Evolutionary conservation across 306 rosid genomes (phyloP).

Genomic region (Arachis hypogaea): DNA sequence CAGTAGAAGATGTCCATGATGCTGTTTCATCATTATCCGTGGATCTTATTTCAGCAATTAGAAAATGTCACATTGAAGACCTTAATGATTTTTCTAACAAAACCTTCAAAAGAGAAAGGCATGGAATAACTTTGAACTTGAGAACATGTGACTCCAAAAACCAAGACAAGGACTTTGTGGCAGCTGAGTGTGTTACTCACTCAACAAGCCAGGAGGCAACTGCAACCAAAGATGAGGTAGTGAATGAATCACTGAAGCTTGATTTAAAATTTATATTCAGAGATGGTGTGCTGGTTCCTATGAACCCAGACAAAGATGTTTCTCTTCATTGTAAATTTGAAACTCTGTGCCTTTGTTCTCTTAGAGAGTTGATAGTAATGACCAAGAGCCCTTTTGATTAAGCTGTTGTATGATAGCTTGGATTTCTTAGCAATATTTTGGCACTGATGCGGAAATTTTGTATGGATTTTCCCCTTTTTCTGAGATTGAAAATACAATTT

Average conservation of each 20-base stretch:
- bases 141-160: slow-evolving; percentile 44
- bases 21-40: slow-evolving; percentile 67
- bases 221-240: slow-evolving; percentile 34
- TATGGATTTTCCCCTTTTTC: slow-evolving; percentile 34
- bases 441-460: slow-evolving; percentile 56
- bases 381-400: slow-evolving; percentile 61
- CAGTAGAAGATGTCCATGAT: slow-evolving; percentile 79
- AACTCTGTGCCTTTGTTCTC: slow-evolving; percentile 84
- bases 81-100: slow-evolving; percentile 29
- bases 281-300: slow-evolving; percentile 77
- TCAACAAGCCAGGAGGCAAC: slow-evolving; percentile 38
- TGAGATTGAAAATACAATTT: slow-evolving; percentile 48
- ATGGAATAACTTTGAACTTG: slow-evolving; percentile 29
- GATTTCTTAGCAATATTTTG: slow-evolving; percentile 60
- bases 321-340: slow-evolving; percentile 84
- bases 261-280: slow-evolving; percentile 68
- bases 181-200: slow-evolving; percentile 75
- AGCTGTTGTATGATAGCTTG: slow-evolving; percentile 51
- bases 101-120: slow-evolving; percentile 34
- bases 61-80: slow-evolving; percentile 49
- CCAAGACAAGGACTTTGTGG: slow-evolving; percentile 37
- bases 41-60: slow-evolving; percentile 70
- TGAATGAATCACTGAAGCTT: slow-evolving; percentile 34
- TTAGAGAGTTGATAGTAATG: slow-evolving; percentile 65
- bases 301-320: slow-evolving; percentile 57